These are phyloP conservation scores for Drechslera avenae DNA, from an alignment of 2,329 filamentous ascomycete species.

Conservation along the genomic window DNA sequence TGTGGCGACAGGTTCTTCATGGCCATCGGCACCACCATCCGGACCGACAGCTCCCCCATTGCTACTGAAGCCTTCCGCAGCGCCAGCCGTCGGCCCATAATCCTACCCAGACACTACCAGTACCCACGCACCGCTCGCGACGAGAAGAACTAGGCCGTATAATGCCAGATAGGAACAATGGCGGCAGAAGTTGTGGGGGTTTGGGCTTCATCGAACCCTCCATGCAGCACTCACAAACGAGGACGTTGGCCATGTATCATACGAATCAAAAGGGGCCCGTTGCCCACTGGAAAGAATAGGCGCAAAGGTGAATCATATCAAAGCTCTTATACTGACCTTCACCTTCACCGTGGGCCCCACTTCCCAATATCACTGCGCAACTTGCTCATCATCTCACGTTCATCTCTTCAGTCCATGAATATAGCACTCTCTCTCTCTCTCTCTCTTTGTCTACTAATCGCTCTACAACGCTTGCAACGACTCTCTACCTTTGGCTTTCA, in stretches of 20 bases:
- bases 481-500: background rate
- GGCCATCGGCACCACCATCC: slow-evolving; percentile 96
- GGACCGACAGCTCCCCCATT: slow-evolving; percentile 83
- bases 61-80: slow-evolving; percentile 75
- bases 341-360: slow-evolving; percentile 5
- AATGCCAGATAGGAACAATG: background rate
- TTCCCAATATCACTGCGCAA: background rate
- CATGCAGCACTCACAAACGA: slow-evolving; percentile 15
- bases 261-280: background rate
- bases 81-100: slow-evolving; percentile 71
- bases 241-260: slow-evolving; percentile 15
- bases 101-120: slow-evolving; percentile 57
- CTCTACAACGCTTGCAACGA: background rate
- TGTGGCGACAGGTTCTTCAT: slow-evolving; percentile 79
- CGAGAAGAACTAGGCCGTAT: slow-evolving; percentile 35
- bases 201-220: slow-evolving; percentile 14
- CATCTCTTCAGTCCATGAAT: background rate
- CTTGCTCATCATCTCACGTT: background rate
- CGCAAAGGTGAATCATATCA: background rate
- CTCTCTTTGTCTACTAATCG: background rate
- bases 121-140: slow-evolving; percentile 30
- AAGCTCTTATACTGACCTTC: background rate
- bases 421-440: background rate
- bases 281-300: background rate
- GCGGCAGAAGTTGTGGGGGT: slow-evolving; percentile 4